A percentile compares a stretch with the other conserved stretches of the same genome.
phyloP scores from a whole-genome alignment of 2,329 filamentous ascomycete species.

The Hansfordia pulvinata region DNA sequence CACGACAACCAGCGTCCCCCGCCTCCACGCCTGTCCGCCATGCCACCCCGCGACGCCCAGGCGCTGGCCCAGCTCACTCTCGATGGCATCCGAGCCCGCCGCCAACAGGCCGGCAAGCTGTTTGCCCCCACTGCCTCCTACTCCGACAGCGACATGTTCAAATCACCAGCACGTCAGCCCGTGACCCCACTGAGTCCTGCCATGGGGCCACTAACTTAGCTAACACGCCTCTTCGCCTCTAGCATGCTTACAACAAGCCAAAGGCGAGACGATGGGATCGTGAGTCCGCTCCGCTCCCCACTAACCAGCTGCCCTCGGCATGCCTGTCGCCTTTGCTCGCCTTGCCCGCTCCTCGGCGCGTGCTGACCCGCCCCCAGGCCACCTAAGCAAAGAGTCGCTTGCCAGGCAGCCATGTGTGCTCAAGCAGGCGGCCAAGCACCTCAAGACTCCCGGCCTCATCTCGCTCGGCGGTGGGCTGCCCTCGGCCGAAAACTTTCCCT shows the following conservation, averaged over 20 bases:
- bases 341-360: constrained; percentile 17
- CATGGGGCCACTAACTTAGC: constrained; percentile 9
- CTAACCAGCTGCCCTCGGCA: not conserved
- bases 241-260: constrained; percentile 46
- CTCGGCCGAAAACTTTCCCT: constrained; percentile 83
- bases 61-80: no score
- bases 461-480: constrained; percentile 88
- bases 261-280: constrained; percentile 75
- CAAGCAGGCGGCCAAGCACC: constrained; percentile 67
- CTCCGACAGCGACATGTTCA: constrained; percentile 73
- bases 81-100: constrained; percentile 51
- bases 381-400: constrained; percentile 49
- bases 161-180: constrained; percentile 45
- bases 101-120: constrained; percentile 58
- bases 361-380: constrained; percentile 36
- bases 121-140: constrained; percentile 64
- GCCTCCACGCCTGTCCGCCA: no score
- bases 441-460: constrained; percentile 74
- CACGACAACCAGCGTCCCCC: no score
- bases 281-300: constrained; percentile 31
- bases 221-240: constrained; percentile 4
- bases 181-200: not conserved
- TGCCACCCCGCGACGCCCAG: no score
- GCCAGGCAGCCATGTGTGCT: constrained; percentile 54
- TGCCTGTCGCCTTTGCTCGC: not conserved